Conservation (phyloP, 2,329 filamentous ascomycete genomes). For the Shiraia sp. region DNA sequence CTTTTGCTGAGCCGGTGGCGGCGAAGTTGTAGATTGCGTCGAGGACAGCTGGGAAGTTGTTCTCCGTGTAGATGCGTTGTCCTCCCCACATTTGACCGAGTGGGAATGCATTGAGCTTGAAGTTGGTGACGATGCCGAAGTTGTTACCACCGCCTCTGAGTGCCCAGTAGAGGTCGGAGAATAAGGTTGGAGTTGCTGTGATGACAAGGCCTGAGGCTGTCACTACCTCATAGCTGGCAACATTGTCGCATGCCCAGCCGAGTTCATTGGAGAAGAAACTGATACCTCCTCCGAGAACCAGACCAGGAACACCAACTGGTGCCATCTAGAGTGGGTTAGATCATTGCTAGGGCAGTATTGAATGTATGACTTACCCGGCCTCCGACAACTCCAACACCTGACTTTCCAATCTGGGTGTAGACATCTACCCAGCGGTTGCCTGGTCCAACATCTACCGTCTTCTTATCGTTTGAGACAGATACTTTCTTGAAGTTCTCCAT, state of each 20-base stretch:
- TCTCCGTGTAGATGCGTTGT: conserved; percentile 5
- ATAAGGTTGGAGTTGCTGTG: conserved; percentile 25
- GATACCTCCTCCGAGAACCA: conserved; percentile 34
- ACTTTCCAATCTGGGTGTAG: conserved; percentile 30
- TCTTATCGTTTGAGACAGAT: conserved; percentile 24
- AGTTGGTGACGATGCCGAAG: conserved; percentile 40
- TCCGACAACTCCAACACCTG: conserved; percentile 34
- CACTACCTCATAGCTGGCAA: conserved; percentile 35
- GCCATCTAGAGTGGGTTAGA: conserved; percentile 17
- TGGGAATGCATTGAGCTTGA: conserved; percentile 22
- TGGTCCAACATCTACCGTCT: conserved; percentile 31
- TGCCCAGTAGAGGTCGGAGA: conserved; percentile 43
- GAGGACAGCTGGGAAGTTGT: conserved; percentile 15
- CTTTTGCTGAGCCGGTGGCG: conserved; percentile 15
- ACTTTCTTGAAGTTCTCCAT: conserved; percentile 40
- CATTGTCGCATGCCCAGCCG: conserved; percentile 35
- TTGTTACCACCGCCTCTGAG: conserved; percentile 40
- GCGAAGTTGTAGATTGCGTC: conserved; percentile 16
- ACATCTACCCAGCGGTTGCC: conserved; percentile 43
- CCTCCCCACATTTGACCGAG: conserved; percentile 29
- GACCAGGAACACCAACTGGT: conserved; percentile 37
- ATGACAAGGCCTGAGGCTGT: conserved; percentile 41
- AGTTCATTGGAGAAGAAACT: conserved; percentile 26
- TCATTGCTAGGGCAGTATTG: conserved; percentile 7
- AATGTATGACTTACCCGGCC: conserved; percentile 31